Evolutionary conservation across 768 basidiomycete species (phyloP), one percentile per base, ranked within the genome.

Genomic region (Rubroboletus pulcherrimus): DNA sequence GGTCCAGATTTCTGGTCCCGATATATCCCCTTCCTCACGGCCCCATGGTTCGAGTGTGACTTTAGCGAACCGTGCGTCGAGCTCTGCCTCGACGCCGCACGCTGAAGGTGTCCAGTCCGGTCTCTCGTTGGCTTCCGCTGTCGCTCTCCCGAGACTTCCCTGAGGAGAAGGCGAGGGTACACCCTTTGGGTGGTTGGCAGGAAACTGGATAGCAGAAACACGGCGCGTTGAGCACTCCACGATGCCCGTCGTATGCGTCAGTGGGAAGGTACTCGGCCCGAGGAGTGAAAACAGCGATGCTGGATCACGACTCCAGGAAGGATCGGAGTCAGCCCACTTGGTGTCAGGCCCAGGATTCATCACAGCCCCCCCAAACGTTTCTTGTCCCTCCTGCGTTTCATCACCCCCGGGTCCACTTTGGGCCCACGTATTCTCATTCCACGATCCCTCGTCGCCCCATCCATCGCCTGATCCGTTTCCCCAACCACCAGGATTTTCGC

Each of bases 141-240:
- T 30, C 17, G 34, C 19, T 9, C 7, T 11, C 15, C 17, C 40
- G 26, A 17, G 34, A 11, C 21, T 43, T 47, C 17, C 17, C 26
- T 37, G 37, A 10, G 43, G 10, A 39, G 58, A 53, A 34, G 49
- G 19, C 33, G 38, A 34, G 15, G 42, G 49, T 7, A 26, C n/a
- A 2, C 41, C 42, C 21, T 56, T 63, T 1, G 59, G 57, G 50
- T 69, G 72, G 5, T 57, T 14, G 14, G 73, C 67, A 3, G 80
- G 80, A 9, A 72, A 67, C 1, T 72, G 61, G 57, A 85, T 66
- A 10, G 77, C 70, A 52, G 77, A 75, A 66, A 91, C 73, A 33
- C 79, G 77, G 11, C 89, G 77, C 52, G 84, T 79, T 1, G 85
- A 85, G 34, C 74, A 77, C 69, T 91, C 89, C 50, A 87, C 81